Conservation (phyloP, 345 rosid species). For the Eucalyptus fibrosa region DNA sequence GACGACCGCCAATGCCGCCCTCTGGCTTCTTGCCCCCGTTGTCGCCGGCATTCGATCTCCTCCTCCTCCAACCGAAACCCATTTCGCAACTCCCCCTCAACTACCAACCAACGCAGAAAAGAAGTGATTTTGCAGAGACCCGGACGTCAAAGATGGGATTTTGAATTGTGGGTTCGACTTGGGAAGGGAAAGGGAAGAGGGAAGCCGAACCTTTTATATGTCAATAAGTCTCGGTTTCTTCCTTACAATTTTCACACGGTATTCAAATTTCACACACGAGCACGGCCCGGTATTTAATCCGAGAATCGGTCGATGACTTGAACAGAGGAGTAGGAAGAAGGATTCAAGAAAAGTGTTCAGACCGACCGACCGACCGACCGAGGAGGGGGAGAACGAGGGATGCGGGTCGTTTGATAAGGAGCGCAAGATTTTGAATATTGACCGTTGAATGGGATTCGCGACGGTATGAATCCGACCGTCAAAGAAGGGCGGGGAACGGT, state of each 20-base stretch:
- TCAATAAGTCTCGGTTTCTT: not conserved
- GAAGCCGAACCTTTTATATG: not conserved
- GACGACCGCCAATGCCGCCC: not conserved
- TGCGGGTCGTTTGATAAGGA: not conserved
- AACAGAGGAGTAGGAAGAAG: not conserved
- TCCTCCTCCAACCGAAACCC: conserved; percentile 34
- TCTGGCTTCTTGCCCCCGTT: not conserved
- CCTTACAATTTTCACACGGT: conserved; percentile 1
- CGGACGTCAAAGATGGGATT: not conserved
- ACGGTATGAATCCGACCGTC: not conserved
- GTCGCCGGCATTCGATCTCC: not conserved
- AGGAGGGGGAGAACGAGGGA: not conserved
- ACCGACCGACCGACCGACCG: not conserved
- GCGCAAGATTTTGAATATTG: conserved; percentile 25
- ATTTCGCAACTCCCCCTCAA: not conserved
- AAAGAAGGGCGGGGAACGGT: not conserved
- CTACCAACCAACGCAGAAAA: not conserved
- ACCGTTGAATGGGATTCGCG: conserved; percentile 6
- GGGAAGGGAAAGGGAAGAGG: not conserved
- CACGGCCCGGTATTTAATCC: not conserved
- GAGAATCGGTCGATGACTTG: not conserved
- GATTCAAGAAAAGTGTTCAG: conserved; percentile 13
- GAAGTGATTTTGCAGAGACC: not conserved
- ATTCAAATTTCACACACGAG: not conserved
- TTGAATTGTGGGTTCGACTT: not conserved